Evolutionary conservation across 805 yeast species (phyloP).

Genomic region (Saturnispora sanitii): DNA sequence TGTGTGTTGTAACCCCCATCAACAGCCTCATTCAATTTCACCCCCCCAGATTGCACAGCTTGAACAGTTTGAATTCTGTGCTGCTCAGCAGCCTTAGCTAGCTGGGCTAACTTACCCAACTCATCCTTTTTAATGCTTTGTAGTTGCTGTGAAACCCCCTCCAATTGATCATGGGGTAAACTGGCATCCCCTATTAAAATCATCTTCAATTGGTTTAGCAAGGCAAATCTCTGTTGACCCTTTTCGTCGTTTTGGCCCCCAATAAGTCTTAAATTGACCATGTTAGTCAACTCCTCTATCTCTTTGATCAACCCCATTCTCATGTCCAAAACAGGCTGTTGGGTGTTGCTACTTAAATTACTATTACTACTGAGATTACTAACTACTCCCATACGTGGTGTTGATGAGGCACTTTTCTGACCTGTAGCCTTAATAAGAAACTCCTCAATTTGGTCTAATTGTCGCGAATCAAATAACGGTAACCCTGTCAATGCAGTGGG

Average conservation of each 20-base stretch:
- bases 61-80: constrained; percentile 10
- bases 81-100: constrained; percentile 17
- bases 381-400: too few species aligned
- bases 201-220: constrained; percentile 34
- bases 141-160: constrained; percentile 25
- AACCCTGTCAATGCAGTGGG: constrained; percentile 51
- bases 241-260: constrained; percentile 30
- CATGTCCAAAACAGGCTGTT: too few species aligned
- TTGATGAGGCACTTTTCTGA: not conserved
- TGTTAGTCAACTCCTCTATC: constrained; percentile 30
- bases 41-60: too few species aligned
- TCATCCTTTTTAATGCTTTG: constrained; percentile 28
- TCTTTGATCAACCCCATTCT: too few species aligned
- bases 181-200: constrained; percentile 27
- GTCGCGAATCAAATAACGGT: constrained; percentile 64
- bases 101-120: constrained; percentile 18
- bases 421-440: constrained; percentile 58
- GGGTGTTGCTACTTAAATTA: not conserved
- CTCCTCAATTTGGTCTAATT: constrained; percentile 60
- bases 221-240: constrained; percentile 34
- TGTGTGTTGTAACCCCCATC: constrained; percentile 8
- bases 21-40: too few species aligned
- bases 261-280: constrained; percentile 33
- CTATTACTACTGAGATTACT: not conserved
- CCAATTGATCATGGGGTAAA: constrained; percentile 24